phyloP scores from a whole-genome alignment of 2,329 filamentous ascomycete genomes.

The Daldinia eschscholtzii region DNA sequence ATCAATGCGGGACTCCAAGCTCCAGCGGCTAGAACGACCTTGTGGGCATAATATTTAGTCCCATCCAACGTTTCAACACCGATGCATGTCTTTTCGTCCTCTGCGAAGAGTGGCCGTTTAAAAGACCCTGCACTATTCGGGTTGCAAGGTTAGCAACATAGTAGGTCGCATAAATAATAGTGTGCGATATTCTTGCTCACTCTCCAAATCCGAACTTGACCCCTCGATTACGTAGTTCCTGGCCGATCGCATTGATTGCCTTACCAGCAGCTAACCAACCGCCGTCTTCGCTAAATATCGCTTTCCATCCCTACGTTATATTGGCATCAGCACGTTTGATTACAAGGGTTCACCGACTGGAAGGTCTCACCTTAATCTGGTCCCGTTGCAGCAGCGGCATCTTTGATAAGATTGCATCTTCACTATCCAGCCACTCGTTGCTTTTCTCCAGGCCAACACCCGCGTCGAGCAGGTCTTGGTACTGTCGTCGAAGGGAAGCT shows the following conservation, averaged over 20 bases:
- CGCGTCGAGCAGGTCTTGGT: conserved; percentile 53
- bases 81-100: conserved; percentile 54
- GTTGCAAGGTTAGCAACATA: conserved; percentile 9
- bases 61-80: conserved; percentile 59
- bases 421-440: conserved; percentile 58
- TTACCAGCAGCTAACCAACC: conserved; percentile 63
- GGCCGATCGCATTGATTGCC: conserved; percentile 61
- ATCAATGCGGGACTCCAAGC: conserved; percentile 56
- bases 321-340: conserved; percentile 7
- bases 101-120: conserved; percentile 56
- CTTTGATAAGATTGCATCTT: conserved; percentile 59
- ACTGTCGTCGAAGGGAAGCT: conserved; percentile 51
- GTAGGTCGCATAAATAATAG: neutral
- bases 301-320: conserved; percentile 58
- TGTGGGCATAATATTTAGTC: conserved; percentile 58
- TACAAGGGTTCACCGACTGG: neutral
- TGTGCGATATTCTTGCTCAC: conserved; percentile 37
- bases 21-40: conserved; percentile 59
- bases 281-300: conserved; percentile 58
- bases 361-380: conserved; percentile 54
- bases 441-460: conserved; percentile 53
- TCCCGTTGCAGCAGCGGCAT: conserved; percentile 56
- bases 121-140: conserved; percentile 58
- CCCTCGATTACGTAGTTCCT: conserved; percentile 54
- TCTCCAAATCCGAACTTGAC: conserved; percentile 59